Evolutionary conservation across 371 early-diverging fungal species (phyloP).

Genomic region (Capillidium heterosporum): DNA sequence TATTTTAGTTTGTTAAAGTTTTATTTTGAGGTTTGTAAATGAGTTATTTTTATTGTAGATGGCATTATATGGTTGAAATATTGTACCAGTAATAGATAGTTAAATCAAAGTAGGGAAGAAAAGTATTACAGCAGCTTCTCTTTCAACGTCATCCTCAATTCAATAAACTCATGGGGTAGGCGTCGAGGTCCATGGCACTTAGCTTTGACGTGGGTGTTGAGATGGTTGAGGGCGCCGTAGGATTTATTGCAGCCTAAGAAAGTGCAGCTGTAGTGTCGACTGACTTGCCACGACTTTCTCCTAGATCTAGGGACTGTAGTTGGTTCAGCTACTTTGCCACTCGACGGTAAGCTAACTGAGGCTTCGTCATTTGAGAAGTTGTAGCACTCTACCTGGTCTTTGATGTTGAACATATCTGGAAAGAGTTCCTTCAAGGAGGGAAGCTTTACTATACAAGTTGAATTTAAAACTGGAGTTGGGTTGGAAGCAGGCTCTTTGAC

Average conservation of each 20-base stretch:
- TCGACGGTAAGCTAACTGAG: no score
- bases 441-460: neutral
- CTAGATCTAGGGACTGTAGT: neutral
- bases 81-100: no score
- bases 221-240: constrained; percentile 20
- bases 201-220: constrained; percentile 51
- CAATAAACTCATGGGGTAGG: constrained; percentile 33
- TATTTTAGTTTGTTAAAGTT: no score
- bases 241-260: neutral
- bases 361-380: neutral
- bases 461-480: no score
- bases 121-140: no score
- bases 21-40: no score
- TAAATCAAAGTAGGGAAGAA: no score
- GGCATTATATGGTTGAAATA: no score
- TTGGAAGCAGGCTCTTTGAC: no score
- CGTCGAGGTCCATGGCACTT: constrained; percentile 37
- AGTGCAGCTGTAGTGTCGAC: neutral
- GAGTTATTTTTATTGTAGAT: no score
- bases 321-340: no score
- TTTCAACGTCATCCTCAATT: constrained; percentile 11
- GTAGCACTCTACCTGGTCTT: neutral
- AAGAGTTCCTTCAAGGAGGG: neutral
- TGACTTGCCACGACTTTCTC: neutral
- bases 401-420: neutral